Evolutionary conservation across 441 rosid species (phyloP).

Genomic region (Aquilaria agallochum): DNA sequence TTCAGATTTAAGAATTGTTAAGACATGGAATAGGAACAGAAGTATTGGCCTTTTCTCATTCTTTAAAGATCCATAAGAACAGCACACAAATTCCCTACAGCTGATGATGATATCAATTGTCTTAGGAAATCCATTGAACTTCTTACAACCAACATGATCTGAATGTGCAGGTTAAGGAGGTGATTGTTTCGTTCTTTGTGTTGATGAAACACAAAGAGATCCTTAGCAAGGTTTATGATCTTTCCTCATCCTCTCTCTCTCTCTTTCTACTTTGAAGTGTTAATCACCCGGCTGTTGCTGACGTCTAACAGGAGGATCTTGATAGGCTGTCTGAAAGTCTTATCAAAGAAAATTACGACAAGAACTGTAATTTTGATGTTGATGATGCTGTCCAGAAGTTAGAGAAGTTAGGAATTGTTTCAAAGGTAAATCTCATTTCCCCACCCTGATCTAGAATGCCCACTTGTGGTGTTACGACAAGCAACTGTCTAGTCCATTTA

Average conservation of each 20-base stretch:
- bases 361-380: slow-evolving; percentile 53
- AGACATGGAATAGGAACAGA: no score
- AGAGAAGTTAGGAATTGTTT: slow-evolving; percentile 53
- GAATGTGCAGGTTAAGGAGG: slow-evolving; percentile 48
- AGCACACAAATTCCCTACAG: background rate
- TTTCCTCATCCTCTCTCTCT: background rate
- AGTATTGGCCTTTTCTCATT: no score
- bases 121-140: background rate
- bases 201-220: slow-evolving; percentile 43
- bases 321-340: slow-evolving; percentile 44
- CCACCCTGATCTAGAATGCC: background rate
- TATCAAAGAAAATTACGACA: slow-evolving; percentile 38
- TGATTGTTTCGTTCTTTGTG: slow-evolving; percentile 45
- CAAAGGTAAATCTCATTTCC: slow-evolving; percentile 31
- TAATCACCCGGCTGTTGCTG: slow-evolving; percentile 2
- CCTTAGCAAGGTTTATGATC: slow-evolving; percentile 21
- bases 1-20: no score
- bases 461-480: no score
- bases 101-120: background rate
- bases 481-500: no score
- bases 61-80: background rate
- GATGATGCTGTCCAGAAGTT: slow-evolving; percentile 54
- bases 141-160: slow-evolving; percentile 1
- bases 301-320: slow-evolving; percentile 30
- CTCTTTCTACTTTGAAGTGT: background rate